Evolutionary conservation across 2,329 filamentous ascomycete genomes (phyloP), one percentile per base, ranked within the genome.

Genomic region (Pseudogymnoascus sp.): DNA sequence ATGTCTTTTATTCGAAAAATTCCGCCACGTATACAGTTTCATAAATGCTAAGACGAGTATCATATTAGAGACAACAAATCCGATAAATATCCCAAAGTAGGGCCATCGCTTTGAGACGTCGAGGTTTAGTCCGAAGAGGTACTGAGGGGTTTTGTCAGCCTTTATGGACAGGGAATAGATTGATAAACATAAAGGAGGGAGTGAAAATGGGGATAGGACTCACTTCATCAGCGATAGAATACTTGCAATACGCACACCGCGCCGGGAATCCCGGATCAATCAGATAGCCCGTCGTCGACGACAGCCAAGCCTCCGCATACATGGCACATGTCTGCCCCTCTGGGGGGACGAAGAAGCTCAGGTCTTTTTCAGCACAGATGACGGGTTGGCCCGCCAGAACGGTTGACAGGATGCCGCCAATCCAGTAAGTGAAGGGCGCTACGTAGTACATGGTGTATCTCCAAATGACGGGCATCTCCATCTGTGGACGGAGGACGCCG

Each of bases 401-500:
- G 5, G 85, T 83, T 0, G 85, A 80, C 3, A 92, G 78, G 10
- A 91, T 81, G 62, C 44, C 44, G 21, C 44, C 82, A 62, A 91
- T 84, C 84, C 86, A 89, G 76, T 87, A 91, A 0, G 86, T 90
- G 0, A 80, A 79, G 0, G 88, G 88, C 71, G 87, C 89, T 67
- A 86, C n/a, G 28, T 70, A 76, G 67, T 79, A 77, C 87, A 93
- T 77, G 40, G 40, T 44, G 63, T 72, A 72, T 8, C 68, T 63
- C 70, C 70, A 73, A 64, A 72, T 69, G n/a, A 68, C 66, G n/a
- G 63, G 56, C 14, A 71, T 72, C 76, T 75, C 65, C 75, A 76
- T 70, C 92, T 91, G 47, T 84, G 85, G 67, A 92, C 91, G 66
- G 91, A 88, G 0, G 88, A 90, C 75, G 91, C 91, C 42, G 80